Conservation (phyloP, 345 rosid species). For the Brassica rapa region DNA sequence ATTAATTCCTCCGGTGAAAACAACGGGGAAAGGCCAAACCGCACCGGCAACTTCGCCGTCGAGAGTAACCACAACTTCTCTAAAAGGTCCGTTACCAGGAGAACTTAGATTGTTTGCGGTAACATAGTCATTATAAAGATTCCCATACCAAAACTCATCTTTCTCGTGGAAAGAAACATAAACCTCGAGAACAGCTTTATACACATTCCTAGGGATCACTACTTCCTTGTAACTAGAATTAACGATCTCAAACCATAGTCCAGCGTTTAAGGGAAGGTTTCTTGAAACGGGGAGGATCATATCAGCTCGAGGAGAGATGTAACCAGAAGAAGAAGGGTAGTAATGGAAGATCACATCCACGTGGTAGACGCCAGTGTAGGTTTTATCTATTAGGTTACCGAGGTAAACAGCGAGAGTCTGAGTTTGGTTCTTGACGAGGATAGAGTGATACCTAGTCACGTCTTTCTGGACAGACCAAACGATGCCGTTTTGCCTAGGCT, state of each 20-base stretch:
- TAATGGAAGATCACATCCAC: slow-evolving; percentile 65
- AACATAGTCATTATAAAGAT: slow-evolving; percentile 68
- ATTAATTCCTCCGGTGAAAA: slow-evolving; percentile 83
- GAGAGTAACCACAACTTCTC: slow-evolving; percentile 78
- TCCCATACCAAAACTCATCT: slow-evolving; percentile 85
- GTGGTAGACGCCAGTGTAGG: slow-evolving; percentile 82
- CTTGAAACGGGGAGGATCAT: slow-evolving; percentile 78
- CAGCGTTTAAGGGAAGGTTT: slow-evolving; percentile 64
- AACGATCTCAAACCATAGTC: slow-evolving; percentile 79
- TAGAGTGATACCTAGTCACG: slow-evolving; percentile 71
- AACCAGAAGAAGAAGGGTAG: slow-evolving; percentile 44
- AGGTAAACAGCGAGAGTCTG: slow-evolving; percentile 65
- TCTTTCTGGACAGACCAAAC: slow-evolving; percentile 82
- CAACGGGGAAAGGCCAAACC: slow-evolving; percentile 87
- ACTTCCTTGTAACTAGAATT: slow-evolving; percentile 53
- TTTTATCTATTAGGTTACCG: slow-evolving; percentile 64
- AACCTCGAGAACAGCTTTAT: slow-evolving; percentile 85
- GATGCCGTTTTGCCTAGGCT: slow-evolving; percentile 71
- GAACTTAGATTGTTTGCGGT: slow-evolving; percentile 56
- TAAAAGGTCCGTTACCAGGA: slow-evolving; percentile 84
- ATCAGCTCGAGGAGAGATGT: slow-evolving; percentile 55
- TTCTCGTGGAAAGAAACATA: slow-evolving; percentile 89
- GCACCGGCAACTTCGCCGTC: slow-evolving; percentile 68
- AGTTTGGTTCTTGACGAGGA: slow-evolving; percentile 60
- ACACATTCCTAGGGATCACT: slow-evolving; percentile 64